Evolutionary conservation across 2,329 filamentous ascomycete genomes (phyloP), one percentile per base, ranked within the genome.

Genomic region (Alternaria sp.): DNA sequence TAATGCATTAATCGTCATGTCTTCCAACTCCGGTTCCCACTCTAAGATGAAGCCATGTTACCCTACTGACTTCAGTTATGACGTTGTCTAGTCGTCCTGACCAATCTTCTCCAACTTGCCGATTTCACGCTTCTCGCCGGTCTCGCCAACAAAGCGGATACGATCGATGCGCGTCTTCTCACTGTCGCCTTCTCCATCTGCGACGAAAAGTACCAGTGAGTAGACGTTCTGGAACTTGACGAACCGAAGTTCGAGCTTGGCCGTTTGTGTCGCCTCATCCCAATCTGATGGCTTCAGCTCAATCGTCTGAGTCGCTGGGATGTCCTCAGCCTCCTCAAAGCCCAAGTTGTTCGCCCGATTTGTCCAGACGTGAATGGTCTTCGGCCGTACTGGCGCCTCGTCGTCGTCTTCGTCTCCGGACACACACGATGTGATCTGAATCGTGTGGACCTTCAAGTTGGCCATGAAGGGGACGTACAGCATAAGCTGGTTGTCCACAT

Each of bases 171-270:
- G 89, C 59, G 95, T 90, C 83, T 92, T 94, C 76, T 98, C 94
- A 43, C 89, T 87, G 52, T 92, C 90, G 55, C 94, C 91, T 2
- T 93, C 94, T 4, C 81, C 82, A 75, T 96, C 90, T 54, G 91
- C 91, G 34, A 99, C 89, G 78, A 97, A 99, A 11, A 99, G 71
- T 18, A 96, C 90, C 70, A 99, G 76, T 63, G 89, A 95, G 61
- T 88, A 91, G 54, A 97, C 91, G 75, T 93, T 96, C 81, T 98
- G 95, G 84, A 98, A 99, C 82, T 97, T 97, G 80, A 99, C 95
- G 74, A 94, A 97, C 14, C 94, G 91, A 71, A 98, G 81, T 79
- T 84, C 82, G 28, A 84, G 68, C 72, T 82, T 84, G 18, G 83
- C 83, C 1, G 83, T 85, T 18, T 79, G 80, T 2, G 82, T 84